Base-by-base conservation (phyloP, 140 eudicot genomes). In the Cichorium intybus region DNA sequence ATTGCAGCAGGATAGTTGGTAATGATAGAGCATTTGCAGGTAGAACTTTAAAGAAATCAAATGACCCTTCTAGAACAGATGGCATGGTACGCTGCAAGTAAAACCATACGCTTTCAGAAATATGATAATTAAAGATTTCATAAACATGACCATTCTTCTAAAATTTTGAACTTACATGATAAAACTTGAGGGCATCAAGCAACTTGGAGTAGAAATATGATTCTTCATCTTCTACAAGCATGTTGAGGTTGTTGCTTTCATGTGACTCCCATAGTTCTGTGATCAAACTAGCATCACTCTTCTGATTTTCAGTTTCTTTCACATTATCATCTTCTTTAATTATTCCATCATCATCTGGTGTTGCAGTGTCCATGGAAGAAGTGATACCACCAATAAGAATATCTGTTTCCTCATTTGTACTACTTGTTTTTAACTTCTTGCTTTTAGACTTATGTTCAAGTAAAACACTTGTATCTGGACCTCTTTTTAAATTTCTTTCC, bases 381-480 rank as follows among this genome's bases (percentile, higher is more conserved):
- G 41, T 55, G 28, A 94, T 77, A 68, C 99, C 99, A 22, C 85
- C 80, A 39, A 93, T 76, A 80, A 89, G 64, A 69, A 94, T 88
- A 79, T 94, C 99, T 10, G 79, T 29, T 31, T 86, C 95, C 16
- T 89, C 95, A 55, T 56, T 71, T 50, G 29, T 67, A 65, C 29
- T 23, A 49, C 28, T 15, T 73, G 67, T 70, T 75, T 82, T 94
- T 60, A 60, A 62, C 84, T 72, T 88, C 81, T 88, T 93, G 21
- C 24, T 71, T 52, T 27, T 66, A 24, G 35, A 16, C 17, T 33
- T 27, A 41, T 55, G 21, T 59, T 66, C 76, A 47, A 47, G 61
- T 39, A 56, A 51, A 59, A 41, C 41, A 28, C 65, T 69, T 43
- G 79, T 56, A 64, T 76, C 82, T 60, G 95, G 86, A 24, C 66